These are phyloP conservation scores for Ophiostoma ulmi DNA, from an alignment of 2,329 filamentous ascomycete species.

Conservation along the genomic window DNA sequence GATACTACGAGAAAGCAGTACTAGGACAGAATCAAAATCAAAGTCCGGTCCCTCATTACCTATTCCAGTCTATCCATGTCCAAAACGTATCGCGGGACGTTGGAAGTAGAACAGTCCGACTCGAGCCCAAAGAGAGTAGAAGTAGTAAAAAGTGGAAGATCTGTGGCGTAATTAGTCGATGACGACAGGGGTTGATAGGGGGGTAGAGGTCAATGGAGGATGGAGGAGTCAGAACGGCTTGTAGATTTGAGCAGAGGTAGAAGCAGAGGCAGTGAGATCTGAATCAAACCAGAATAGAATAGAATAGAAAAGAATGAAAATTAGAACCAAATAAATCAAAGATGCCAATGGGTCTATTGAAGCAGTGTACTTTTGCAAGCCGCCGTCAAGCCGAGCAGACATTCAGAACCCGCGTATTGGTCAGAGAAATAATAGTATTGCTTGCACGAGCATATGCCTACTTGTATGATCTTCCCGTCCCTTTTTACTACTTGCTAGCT, in stretches of 20 bases:
- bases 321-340: too few species aligned
- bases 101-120: slow-evolving; percentile 3
- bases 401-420: not conserved
- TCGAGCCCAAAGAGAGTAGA: not conserved
- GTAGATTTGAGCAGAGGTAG: not conserved
- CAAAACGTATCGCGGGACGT: slow-evolving; percentile 7
- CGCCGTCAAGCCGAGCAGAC: not conserved
- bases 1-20: not conserved
- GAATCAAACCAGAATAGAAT: not conserved
- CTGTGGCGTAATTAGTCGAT: slow-evolving; percentile 10
- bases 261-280: not conserved
- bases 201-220: not conserved
- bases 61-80: not conserved
- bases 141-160: not conserved
- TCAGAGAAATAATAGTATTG: not conserved
- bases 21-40: not conserved
- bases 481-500: not conserved
- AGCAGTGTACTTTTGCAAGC: not conserved
- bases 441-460: not conserved
- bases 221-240: not conserved
- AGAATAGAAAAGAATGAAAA: too few species aligned
- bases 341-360: too few species aligned
- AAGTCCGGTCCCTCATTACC: not conserved
- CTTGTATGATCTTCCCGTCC: not conserved
- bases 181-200: slow-evolving; percentile 11